Base-by-base conservation (phyloP, 805 yeast genomes). In the Hanseniaspora meyeri region DNA sequence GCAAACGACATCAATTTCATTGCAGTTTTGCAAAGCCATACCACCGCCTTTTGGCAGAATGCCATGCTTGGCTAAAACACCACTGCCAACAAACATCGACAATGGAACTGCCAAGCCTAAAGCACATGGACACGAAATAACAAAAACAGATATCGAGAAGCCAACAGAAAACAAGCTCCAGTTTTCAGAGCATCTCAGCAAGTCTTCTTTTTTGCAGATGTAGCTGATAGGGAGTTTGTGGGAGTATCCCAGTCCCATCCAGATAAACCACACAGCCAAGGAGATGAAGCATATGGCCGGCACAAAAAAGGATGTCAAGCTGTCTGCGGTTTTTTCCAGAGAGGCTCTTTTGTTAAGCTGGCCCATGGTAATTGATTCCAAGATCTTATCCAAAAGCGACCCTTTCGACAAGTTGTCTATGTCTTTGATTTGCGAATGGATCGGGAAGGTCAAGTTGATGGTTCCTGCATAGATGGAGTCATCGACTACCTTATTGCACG, bases 41-140 rank as follows among this genome's bases (percentile, higher is more conserved):
- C 93, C 93, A 6, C 93, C 93, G 17, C 91, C 91, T 60, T 83
- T 77, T 1, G 85, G 88, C 40, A 85, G 71, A 52, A 85, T 80
- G 20, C 91, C 93, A 64, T 80, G 70, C 63, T 81, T 82, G 14
- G 93, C 93, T 39, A 90, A 88, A 51, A 85, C 66, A 0, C 91
- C 88, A 17, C 87, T 74, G 2, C 93, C 93, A 12, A 85, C 88
- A 70, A 82, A 84, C 43, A 85, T 66, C 0, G 93, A 91, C 1
- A 91, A 85, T 1, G 93, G 93, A 1, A 91, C 93, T 27, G 93
- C 93, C 24, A 85, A 71, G 1, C 91, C 93, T 61, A 85, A 78
- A 1, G 91, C 95, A 72, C 93, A 85, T 1, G 95, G 95, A 65
- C 95, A 85, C 0, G 91, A 91, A 51, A 85, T 79, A 1, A 85